Evolutionary conservation across 169 alveolate genomes (phyloP).

Genomic region (Eimeria necatrix): DNA sequence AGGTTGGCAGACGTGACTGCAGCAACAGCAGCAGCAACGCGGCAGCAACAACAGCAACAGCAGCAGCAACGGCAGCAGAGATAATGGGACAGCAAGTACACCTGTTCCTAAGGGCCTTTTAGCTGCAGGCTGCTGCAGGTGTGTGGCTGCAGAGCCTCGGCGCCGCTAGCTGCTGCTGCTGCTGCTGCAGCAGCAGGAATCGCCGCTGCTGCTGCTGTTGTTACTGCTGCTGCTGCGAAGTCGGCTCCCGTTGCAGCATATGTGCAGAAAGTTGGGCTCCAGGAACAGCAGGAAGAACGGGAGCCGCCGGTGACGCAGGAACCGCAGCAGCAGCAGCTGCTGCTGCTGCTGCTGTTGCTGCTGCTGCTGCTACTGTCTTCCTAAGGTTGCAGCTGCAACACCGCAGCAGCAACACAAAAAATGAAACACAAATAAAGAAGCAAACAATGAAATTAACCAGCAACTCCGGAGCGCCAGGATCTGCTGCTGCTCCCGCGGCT

Average conservation of each 20-base stretch:
- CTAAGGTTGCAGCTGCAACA: slow-evolving; percentile 16
- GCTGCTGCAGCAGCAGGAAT: slow-evolving; percentile 27
- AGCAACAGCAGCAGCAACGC: slow-evolving; percentile 1
- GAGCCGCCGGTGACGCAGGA: background rate
- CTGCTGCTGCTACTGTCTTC: slow-evolving; percentile 57
- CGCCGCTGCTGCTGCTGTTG: slow-evolving; percentile 22
- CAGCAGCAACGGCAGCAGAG: background rate
- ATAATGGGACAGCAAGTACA: background rate
- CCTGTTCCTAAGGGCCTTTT: too few relatives aligned
- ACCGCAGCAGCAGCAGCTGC: slow-evolving; percentile 1
- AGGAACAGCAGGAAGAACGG: background rate
- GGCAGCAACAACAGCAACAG: background rate
- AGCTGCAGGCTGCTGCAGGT: background rate
- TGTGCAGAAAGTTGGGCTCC: background rate
- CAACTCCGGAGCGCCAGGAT: background rate
- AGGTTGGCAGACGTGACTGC: background rate
- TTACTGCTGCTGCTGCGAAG: background rate
- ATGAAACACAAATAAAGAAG: background rate
- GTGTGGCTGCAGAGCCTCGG: background rate
- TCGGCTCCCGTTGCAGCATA: slow-evolving; percentile 19
- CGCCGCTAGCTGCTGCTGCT: background rate
- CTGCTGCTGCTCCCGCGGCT: background rate
- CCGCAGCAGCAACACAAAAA: background rate
- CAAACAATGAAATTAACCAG: background rate
- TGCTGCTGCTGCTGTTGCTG: background rate